These are phyloP conservation scores for Tricharina praecox DNA, from an alignment of 495 filamentous ascomycete genomes.

Conservation along the genomic window DNA sequence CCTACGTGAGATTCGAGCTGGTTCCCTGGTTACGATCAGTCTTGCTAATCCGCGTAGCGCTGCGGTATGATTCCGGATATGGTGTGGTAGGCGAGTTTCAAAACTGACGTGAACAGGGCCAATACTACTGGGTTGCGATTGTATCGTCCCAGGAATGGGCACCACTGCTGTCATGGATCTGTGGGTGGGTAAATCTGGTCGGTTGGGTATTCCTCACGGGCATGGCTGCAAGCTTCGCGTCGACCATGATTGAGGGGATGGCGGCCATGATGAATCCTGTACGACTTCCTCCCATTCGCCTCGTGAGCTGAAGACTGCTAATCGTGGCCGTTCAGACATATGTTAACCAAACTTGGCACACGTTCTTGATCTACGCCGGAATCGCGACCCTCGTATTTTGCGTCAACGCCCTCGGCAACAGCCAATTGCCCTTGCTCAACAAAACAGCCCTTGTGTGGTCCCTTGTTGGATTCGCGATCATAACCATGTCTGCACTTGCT, in stretches of 20 bases:
- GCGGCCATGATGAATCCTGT: constrained; percentile 31
- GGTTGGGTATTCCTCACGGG: constrained; percentile 43
- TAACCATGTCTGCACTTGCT: constrained; percentile 48
- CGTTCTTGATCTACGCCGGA: constrained; percentile 55
- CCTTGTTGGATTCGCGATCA: constrained; percentile 47
- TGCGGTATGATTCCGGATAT: constrained; percentile 21
- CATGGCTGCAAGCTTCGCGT: constrained; percentile 24
- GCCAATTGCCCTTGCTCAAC: constrained; percentile 45
- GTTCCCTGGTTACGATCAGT: neutral
- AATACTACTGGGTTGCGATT: constrained; percentile 63
- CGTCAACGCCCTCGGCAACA: constrained; percentile 51
- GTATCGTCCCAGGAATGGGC: constrained; percentile 43
- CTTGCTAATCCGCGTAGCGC: neutral
- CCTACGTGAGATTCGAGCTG: constrained; percentile 41
- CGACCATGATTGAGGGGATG: constrained; percentile 33
- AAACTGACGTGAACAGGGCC: constrained; percentile 31
- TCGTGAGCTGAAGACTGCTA: neutral
- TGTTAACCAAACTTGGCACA: constrained; percentile 45
- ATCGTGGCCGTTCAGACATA: constrained; percentile 28
- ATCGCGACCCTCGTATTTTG: constrained; percentile 46
- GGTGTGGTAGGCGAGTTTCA: constrained; percentile 21
- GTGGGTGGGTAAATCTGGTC: constrained; percentile 59
- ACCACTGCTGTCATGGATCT: constrained; percentile 48
- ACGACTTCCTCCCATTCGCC: constrained; percentile 6
- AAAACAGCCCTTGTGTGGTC: constrained; percentile 50